Evolutionary conservation across 306 rosid genomes (phyloP), one percentile per base, ranked within the genome.

Genomic region (Myrica gale): DNA sequence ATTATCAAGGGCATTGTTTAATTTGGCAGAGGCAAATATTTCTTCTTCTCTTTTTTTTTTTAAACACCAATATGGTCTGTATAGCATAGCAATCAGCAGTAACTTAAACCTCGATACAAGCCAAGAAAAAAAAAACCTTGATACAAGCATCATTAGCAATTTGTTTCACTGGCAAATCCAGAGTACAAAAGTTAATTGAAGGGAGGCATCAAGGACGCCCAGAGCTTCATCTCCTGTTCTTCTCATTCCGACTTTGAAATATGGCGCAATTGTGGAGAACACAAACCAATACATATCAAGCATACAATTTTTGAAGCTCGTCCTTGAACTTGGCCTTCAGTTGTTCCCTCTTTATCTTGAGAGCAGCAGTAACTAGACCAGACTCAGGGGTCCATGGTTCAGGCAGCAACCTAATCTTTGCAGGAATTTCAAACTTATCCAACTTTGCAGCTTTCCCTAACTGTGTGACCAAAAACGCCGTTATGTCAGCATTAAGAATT

Each of bases 301-400:
- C 90, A 78, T 94, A 89, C 75, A 94, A 78, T 85, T 87, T 84
- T 37, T 74, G 60, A 19, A 94, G 96, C 66, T 89, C 95, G 26
- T 84, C 82, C 83, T 84, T 90, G 86, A 92, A 94, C 84, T 84
- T 89, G 71, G 83, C 78, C 92, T 90, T 93, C 19, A 91, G 79
- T 65, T 84, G 94, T 76, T 93, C 98, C 80, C 98, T 90, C 86
- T 87, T 94, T 37, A 94, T 84, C 92, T 94, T 92, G 56, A 94
- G 80, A 71, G 98, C 97, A 37, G 98, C 96, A 16, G 98, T 92
- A 57, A 92, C 98, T 86, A 92, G 82, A 72, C 97, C 96, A 3
- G 98, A 90, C 75, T 94, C 95, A 0, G 96, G 97, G 37, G 96
- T 90, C 98, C 98, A 92, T 78, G 91, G 89, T 54, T 94, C 95